Percentiles rank a stretch among this genome's conserved stretches.
Conservation (phyloP, 2,329 filamentous ascomycete genomes). For the Talaromyces rugulosus region DNA sequence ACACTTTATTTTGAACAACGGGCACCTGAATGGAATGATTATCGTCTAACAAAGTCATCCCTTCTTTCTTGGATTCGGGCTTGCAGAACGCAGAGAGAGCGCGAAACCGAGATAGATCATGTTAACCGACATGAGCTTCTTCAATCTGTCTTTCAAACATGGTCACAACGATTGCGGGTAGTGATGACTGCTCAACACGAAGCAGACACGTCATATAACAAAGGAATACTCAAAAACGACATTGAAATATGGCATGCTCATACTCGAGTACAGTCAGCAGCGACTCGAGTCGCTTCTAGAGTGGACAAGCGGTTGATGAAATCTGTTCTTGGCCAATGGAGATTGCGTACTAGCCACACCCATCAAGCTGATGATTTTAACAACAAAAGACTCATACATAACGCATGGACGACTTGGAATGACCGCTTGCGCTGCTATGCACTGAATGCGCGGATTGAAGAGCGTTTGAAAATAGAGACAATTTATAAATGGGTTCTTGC, state of each 20-base stretch:
- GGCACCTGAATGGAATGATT: conserved; percentile 41
- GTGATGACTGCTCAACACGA: conserved; percentile 25
- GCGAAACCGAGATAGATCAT: conserved; percentile 33
- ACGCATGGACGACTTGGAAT: conserved; percentile 60
- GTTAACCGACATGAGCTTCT: conserved; percentile 25
- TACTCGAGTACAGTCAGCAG: conserved; percentile 39
- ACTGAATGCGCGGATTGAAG: conserved; percentile 50
- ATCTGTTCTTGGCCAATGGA: conserved; percentile 49
- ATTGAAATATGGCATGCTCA: conserved; percentile 42
- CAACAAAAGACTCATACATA: conserved; percentile 50
- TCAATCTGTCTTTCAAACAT: conserved; percentile 28
- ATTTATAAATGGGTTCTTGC: conserved; percentile 61
- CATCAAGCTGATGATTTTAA: conserved; percentile 49
- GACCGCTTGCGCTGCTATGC: conserved; percentile 54
- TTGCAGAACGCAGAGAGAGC: conserved; percentile 37
- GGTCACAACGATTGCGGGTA: conserved; percentile 28
- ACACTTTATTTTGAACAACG: conserved; percentile 38
- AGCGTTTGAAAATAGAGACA: conserved; percentile 51
- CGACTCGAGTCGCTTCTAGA: conserved; percentile 39
- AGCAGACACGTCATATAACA: conserved; percentile 28
- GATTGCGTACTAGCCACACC: conserved; percentile 39
- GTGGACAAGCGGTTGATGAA: conserved; percentile 44
- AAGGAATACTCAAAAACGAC: conserved; percentile 31
- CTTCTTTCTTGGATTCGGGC: conserved; percentile 38
- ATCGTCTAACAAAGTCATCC: conserved; percentile 37